A percentile compares a stretch with the other conserved stretches of the same genome.
Evolutionary conservation across 1,139 yeast species (phyloP).

Genomic region (Nakaseomyces bracarensis): DNA sequence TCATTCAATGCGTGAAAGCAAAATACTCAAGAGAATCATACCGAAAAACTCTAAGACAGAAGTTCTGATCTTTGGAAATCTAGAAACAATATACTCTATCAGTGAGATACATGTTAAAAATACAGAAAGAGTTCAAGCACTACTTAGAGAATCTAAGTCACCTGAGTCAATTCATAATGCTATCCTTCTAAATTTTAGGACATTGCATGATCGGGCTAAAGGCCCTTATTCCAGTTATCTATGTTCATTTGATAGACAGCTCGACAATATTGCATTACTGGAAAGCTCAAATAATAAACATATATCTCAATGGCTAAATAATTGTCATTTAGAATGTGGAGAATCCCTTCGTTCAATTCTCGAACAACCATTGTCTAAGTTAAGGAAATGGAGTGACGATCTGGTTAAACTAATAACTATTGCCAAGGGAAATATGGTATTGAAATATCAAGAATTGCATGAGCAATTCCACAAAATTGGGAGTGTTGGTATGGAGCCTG

Average conservation of each 20-base stretch:
- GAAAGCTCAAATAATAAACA: conserved; percentile 12
- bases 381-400: conserved; percentile 17
- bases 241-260: conserved; percentile 23
- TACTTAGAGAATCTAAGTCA: too few relatives aligned
- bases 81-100: conserved; percentile 32
- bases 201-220: conserved; percentile 25
- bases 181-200: not conserved
- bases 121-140: too few relatives aligned
- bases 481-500: not conserved
- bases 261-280: conserved; percentile 19
- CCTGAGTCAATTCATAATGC: too few relatives aligned
- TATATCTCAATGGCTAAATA: not conserved
- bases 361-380: conserved; percentile 21
- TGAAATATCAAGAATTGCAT: not conserved
- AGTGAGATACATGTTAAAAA: conserved; percentile 27
- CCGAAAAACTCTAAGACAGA: not conserved
- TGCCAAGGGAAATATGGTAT: not conserved
- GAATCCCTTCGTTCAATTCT: conserved; percentile 9
- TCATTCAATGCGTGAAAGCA: not conserved
- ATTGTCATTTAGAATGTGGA: not conserved
- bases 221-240: conserved; percentile 30
- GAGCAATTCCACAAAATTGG: not conserved
- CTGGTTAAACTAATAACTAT: conserved; percentile 11
- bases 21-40: not conserved
- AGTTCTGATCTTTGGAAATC: conserved; percentile 31